phyloP scores from a whole-genome alignment of 352 stramenopile species.

The Ochromonadaceae sp. region DNA sequence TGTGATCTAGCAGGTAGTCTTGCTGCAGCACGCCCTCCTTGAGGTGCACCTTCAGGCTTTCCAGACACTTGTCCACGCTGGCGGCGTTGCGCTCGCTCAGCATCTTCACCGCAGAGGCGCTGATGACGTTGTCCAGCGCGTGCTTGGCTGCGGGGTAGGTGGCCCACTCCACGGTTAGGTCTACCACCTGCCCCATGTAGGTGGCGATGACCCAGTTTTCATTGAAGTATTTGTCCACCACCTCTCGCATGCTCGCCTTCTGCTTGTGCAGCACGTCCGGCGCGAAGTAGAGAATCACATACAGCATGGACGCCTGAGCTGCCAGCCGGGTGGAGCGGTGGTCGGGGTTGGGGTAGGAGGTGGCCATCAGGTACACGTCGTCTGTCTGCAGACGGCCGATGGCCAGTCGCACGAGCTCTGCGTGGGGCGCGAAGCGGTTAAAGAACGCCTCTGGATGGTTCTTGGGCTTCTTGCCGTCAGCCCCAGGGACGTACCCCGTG shows the following conservation, averaged over 20 bases:
- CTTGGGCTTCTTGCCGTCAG: slow-evolving; percentile 23
- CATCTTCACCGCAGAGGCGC: slow-evolving; percentile 59
- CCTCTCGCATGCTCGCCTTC: slow-evolving; percentile 73
- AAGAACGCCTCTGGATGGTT: slow-evolving; percentile 35
- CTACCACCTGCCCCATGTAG: slow-evolving; percentile 81
- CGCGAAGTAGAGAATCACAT: slow-evolving; percentile 83
- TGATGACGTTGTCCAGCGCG: slow-evolving; percentile 69
- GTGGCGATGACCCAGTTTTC: slow-evolving; percentile 87
- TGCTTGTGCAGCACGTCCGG: slow-evolving; percentile 66
- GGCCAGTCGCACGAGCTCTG: slow-evolving; percentile 64
- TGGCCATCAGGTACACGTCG: slow-evolving; percentile 76
- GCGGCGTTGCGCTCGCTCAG: slow-evolving; percentile 68
- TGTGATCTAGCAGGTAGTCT: slow-evolving; percentile 76
- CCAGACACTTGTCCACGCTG: slow-evolving; percentile 58
- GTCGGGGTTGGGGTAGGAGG: slow-evolving; percentile 72
- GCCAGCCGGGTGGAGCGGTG: slow-evolving; percentile 73
- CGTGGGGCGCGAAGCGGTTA: slow-evolving; percentile 28
- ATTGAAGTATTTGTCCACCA: slow-evolving; percentile 85
- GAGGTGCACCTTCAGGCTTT: slow-evolving; percentile 70
- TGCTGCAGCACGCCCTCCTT: slow-evolving; percentile 75
- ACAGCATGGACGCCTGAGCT: slow-evolving; percentile 76
- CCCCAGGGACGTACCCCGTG: slow-evolving; percentile 58
- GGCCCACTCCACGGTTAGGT: slow-evolving; percentile 76
- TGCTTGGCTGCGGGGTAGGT: slow-evolving; percentile 62
- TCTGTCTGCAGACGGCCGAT: slow-evolving; percentile 80